phyloP scores from a whole-genome alignment of 768 basidiomycete genomes.

The Lactarius deliciosus region DNA sequence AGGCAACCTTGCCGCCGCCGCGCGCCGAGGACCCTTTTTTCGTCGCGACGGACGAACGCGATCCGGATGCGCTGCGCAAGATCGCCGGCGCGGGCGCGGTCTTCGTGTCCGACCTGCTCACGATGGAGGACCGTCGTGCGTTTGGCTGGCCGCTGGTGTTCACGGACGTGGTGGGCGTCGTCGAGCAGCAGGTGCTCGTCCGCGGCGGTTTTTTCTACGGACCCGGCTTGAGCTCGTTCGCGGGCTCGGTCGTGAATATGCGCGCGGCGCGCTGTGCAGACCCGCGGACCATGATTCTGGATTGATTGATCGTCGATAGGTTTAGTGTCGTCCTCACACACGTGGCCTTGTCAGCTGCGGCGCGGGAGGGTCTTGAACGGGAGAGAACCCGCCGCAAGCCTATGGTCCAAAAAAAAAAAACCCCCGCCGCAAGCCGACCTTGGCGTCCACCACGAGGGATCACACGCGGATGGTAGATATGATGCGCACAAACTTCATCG shows the following conservation, averaged over 20 bases:
- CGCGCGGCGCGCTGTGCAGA: slow-evolving; percentile 41
- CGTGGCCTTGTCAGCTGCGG: background rate
- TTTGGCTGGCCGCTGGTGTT: slow-evolving; percentile 45
- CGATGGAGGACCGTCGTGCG: slow-evolving; percentile 40
- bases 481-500: background rate
- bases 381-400: background rate
- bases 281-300: slow-evolving; percentile 37
- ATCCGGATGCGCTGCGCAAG: slow-evolving; percentile 35
- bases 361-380: background rate
- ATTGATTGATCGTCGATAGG: slow-evolving; percentile 33
- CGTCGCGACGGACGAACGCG: slow-evolving; percentile 46
- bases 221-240: slow-evolving; percentile 40
- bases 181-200: slow-evolving; percentile 43
- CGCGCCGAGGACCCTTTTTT: slow-evolving; percentile 32
- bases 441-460: background rate
- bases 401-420: too few species aligned
- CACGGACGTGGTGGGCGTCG: slow-evolving; percentile 43
- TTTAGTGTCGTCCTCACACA: background rate
- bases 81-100: slow-evolving; percentile 41
- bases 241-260: slow-evolving; percentile 42
- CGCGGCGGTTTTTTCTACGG: slow-evolving; percentile 41
- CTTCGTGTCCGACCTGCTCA: slow-evolving; percentile 44
- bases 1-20: slow-evolving; percentile 10
- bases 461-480: background rate
- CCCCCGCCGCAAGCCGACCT: background rate